Evolutionary conservation across 139 green algal genomes (phyloP), one percentile per base, ranked within the genome.

Genomic region (Limnomonas spitsbergensis): DNA sequence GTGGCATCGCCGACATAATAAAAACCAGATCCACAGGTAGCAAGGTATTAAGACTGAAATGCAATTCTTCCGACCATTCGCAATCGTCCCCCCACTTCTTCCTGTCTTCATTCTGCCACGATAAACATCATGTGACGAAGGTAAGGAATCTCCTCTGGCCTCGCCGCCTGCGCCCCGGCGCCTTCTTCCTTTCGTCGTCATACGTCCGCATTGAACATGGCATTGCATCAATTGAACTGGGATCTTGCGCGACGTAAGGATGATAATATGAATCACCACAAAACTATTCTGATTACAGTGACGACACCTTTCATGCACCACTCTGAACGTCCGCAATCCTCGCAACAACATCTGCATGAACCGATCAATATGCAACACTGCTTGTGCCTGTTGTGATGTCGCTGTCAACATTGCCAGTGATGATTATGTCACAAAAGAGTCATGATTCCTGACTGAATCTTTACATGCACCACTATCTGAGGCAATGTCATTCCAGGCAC

Each of bases 401-500:
- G 1, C 4, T 47, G 42, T 38, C 2, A 32, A 37, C 31, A 27
- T 7, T 56, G 53, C 66, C 56, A 38, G 52, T 66, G 61, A 67
- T 75, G 37, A 73, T 82, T 69, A 73, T 78, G 38, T 80, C 40
- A 31, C 42, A 34, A 71, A 61, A 32, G 27, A 34, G 32, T 39
- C 72, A 39, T 36, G 2, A 73, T 61, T 40, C 24, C 40, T 77
- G 56, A 79, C 71, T 75, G 39, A 79, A 90, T 80, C 7, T 75
- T 83, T 80, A 91, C 89, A 93, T 93, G 89, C 89, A 93, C 88
- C 86, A 93, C 88, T 88, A 93, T 89, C 88, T 86, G 88, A 93
- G 40, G 27, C 53, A 42, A 2, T 67, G 39, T 3, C 69, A 6
- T 35, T 37, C 56, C 14, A 26, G 4, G 26, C 29, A 73, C 34